phyloP scores from a whole-genome alignment of 495 filamentous ascomycete genomes.

The Neurospora sp. region DNA sequence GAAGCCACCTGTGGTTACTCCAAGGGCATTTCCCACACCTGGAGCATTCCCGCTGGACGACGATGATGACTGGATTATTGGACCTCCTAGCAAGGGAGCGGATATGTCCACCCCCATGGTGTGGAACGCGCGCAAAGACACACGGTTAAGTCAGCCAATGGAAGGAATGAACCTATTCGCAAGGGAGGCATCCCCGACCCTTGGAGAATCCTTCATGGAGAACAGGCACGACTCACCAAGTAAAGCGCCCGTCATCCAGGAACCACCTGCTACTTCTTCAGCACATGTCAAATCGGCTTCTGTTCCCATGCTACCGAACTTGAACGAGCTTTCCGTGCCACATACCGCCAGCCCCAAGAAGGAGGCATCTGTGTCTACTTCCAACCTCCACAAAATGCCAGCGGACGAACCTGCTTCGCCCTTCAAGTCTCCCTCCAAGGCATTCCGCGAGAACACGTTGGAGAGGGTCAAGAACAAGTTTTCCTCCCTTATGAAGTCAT shows the following conservation, averaged over 20 bases:
- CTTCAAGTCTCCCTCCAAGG: constrained; percentile 57
- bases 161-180: constrained; percentile 45
- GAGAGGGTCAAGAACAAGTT: constrained; percentile 84
- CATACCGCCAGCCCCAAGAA: constrained; percentile 43
- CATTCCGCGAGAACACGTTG: constrained; percentile 63
- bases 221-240: constrained; percentile 30
- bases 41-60: constrained; percentile 52
- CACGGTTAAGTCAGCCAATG: constrained; percentile 50
- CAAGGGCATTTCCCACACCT: constrained; percentile 20
- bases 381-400: constrained; percentile 32
- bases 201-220: constrained; percentile 12
- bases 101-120: constrained; percentile 18
- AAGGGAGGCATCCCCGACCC: constrained; percentile 30
- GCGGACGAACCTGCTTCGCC: constrained; percentile 52
- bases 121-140: constrained; percentile 32
- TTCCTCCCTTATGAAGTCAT: constrained; percentile 77
- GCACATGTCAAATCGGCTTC: constrained; percentile 47
- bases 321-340: constrained; percentile 25
- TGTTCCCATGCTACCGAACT: constrained; percentile 41
- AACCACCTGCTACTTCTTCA: constrained; percentile 23
- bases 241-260: constrained; percentile 25
- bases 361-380: constrained; percentile 53
- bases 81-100: constrained; percentile 36
- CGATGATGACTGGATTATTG: constrained; percentile 87
- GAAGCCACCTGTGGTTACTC: constrained; percentile 14